Conservation (phyloP, 2,329 filamentous ascomycete genomes). For the Paraphaeosphaeria sporulosa region DNA sequence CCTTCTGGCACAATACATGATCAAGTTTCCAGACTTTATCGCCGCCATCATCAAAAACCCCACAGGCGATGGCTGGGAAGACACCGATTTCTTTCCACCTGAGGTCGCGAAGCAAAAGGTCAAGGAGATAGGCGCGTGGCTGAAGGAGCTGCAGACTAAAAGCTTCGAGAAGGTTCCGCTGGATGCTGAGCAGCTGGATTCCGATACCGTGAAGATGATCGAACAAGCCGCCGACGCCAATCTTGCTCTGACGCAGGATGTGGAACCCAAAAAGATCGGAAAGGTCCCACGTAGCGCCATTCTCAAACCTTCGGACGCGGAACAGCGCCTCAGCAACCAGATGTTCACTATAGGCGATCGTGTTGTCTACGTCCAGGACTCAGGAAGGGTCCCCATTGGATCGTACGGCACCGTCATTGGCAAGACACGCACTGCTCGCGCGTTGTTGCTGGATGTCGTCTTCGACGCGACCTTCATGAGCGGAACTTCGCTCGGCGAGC, state of each 20-base stretch:
- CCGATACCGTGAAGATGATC: constrained; percentile 82
- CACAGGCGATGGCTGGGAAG: constrained; percentile 81
- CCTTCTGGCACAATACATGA: constrained; percentile 88
- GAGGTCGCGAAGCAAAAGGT: constrained; percentile 78
- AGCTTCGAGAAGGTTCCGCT: constrained; percentile 95
- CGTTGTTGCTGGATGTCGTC: constrained; percentile 85
- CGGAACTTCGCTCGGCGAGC: constrained; percentile 87
- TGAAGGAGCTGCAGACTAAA: constrained; percentile 90
- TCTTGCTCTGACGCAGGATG: constrained; percentile 38
- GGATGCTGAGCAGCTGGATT: constrained; percentile 95
- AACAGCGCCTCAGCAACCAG: constrained; percentile 88
- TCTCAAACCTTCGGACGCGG: constrained; percentile 93
- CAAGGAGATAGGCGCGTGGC: constrained; percentile 92
- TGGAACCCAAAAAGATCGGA: constrained; percentile 73
- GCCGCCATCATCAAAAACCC: constrained; percentile 86
- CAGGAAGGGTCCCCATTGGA: constrained; percentile 93
- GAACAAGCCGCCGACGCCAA: constrained; percentile 74
- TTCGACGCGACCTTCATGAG: constrained; percentile 98
- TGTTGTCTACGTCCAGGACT: constrained; percentile 89
- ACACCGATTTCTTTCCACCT: constrained; percentile 84
- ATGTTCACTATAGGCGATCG: constrained; percentile 85
- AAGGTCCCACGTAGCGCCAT: constrained; percentile 86
- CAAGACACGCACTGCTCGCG: constrained; percentile 85
- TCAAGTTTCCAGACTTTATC: constrained; percentile 93
- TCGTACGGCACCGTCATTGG: constrained; percentile 93